Base-by-base conservation (phyloP, 306 rosid species). In the Parietaria judaica region DNA sequence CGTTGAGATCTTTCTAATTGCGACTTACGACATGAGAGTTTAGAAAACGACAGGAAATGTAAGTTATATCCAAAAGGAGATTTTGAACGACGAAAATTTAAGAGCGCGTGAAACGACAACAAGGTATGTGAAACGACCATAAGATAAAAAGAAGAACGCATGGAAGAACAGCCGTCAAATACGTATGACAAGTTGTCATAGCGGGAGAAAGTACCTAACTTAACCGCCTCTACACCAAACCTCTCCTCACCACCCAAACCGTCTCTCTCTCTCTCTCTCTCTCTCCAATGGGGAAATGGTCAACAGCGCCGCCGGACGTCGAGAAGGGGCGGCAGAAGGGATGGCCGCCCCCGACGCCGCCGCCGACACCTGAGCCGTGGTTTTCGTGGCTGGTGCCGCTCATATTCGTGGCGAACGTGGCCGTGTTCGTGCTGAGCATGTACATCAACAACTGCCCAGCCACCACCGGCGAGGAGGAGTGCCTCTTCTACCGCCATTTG, bases 371-470 rank as follows among this genome's bases (percentile, higher is more conserved):
- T 2, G 44, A 54, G 31, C 71, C 60, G 23, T 84, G 95, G 96
- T 51, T 73, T 45, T 54, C 96, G 1, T 88, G 95, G 95, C 66
- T 88, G 2, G 75, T 88, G 23, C 99, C 97, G 0, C 69, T 86
- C 58, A 70, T 79, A 1, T 78, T 94, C 66, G 1, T 78, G 36
- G 78, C 55, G 31, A 76, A 84, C 58, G 5, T 79, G 23, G 76
- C 66, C 23, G 51, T 81, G 79, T 94, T 88, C 35, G 57, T 65
- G 5, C 81, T 80, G 68, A 49, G 66, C 48, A 84, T 94, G 90
- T 86, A 86, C 60, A 6, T 59, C 50, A 88, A 94, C 54, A 66
- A 94, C 60, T 88, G 97, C 60, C 97, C 99, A 16, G 54, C 63
- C 0, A 47, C 31, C 23, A 55, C 47, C 1, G 64, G 36, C 0